phyloP scores from a whole-genome alignment of 768 basidiomycete species.

The Boletus tylopilopsis region DNA sequence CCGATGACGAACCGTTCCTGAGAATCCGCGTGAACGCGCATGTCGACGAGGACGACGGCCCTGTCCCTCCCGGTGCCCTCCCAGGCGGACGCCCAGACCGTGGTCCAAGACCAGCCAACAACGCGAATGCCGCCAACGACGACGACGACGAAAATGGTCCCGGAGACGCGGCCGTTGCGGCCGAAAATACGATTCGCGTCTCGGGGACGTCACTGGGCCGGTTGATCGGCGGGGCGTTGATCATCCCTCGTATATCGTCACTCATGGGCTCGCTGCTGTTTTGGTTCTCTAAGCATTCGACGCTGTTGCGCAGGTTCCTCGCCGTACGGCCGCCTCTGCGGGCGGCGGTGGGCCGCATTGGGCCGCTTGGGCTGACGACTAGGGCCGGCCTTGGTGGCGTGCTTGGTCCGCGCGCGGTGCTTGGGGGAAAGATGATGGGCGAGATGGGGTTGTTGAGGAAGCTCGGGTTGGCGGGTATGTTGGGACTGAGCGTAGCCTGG shows the following conservation, averaged over 20 bases:
- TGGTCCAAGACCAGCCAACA: conserved; percentile 14
- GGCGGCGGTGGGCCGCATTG: conserved; percentile 5
- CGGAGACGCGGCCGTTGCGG: conserved; percentile 44
- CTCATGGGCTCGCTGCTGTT: conserved; percentile 61
- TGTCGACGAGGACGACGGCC: conserved; percentile 27
- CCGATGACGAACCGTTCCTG: conserved; percentile 30
- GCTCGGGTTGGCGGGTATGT: conserved; percentile 25
- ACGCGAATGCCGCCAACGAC: conserved; percentile 1
- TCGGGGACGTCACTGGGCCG: conserved; percentile 61
- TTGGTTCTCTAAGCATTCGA: conserved; percentile 42
- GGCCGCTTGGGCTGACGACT: conserved; percentile 15
- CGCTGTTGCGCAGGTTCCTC: conserved; percentile 24
- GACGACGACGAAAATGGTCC: conserved; percentile 4
- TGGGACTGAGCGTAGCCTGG: conserved; percentile 47
- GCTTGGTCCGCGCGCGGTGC: conserved; percentile 14
- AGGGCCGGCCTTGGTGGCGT: conserved; percentile 2
- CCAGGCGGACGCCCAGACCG: conserved; percentile 12
- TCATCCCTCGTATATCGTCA: conserved; percentile 63
- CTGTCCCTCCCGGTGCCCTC: conserved; percentile 10
- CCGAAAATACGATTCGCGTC: conserved; percentile 55
- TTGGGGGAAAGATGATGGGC: conserved; percentile 10
- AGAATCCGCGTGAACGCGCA: conserved; percentile 32
- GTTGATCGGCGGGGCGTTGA: conserved; percentile 63
- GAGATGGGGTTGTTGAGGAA: conserved; percentile 21
- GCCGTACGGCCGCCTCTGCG: conserved; percentile 21